Conservation (phyloP, 2,329 filamentous ascomycete genomes). For the Tolypocladium inflatum region DNA sequence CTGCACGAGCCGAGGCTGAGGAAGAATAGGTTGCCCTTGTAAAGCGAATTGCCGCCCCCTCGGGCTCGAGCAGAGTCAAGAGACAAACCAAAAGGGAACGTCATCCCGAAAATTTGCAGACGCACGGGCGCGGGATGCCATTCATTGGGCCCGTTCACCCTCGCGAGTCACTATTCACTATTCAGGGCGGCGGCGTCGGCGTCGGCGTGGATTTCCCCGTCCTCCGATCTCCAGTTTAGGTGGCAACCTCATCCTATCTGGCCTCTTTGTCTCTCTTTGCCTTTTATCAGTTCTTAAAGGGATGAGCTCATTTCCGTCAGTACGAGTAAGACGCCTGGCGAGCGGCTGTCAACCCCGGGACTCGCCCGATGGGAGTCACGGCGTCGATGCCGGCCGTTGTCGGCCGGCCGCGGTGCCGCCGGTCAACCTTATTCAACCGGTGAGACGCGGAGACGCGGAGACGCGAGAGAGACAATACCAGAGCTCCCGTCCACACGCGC, state of each 20-base stretch:
- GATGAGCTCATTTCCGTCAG: not conserved
- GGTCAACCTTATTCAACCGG: not conserved
- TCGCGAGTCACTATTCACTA: too few species aligned
- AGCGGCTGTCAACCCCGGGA: not conserved
- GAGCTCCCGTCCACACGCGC: not conserved
- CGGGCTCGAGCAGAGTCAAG: not conserved
- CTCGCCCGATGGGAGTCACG: not conserved
- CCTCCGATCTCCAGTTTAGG: too few species aligned
- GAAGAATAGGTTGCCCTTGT: not conserved
- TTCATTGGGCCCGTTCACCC: too few species aligned
- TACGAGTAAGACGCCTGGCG: not conserved
- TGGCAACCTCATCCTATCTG: not conserved
- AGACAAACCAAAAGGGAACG: not conserved
- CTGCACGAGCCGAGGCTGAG: not conserved
- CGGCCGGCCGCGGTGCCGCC: not conserved
- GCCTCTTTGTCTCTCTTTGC: not conserved
- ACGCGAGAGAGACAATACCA: not conserved
- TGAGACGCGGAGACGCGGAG: too few species aligned
- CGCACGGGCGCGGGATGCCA: not conserved
- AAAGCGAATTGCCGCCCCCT: not conserved
- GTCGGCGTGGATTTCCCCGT: too few species aligned
- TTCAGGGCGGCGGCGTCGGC: too few species aligned
- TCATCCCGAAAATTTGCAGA: not conserved
- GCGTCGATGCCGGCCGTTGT: too few species aligned
- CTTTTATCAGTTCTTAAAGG: not conserved